These are phyloP conservation scores for Polygonum maritimum DNA, from an alignment of 148 eudicot genomes.

Conservation along the genomic window DNA sequence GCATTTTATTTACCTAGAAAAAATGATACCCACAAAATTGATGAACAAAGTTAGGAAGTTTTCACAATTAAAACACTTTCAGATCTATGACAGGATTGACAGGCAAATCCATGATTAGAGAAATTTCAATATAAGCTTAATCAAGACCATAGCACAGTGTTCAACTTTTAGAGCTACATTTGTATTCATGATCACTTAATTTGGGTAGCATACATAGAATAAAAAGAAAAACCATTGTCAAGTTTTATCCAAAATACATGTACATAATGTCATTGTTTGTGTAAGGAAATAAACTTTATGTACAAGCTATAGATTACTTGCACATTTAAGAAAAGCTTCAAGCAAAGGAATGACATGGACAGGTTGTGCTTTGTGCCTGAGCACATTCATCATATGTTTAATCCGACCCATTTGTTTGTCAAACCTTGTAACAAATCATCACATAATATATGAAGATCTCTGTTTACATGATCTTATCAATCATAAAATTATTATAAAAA, in stretches of 20 bases:
- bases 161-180: too few species aligned
- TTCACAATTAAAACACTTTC: background rate
- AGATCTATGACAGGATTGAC: background rate
- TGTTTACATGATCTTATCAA: too few species aligned
- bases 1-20: background rate
- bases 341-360: constrained; percentile 5
- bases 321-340: constrained; percentile 4
- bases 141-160: too few species aligned
- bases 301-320: background rate
- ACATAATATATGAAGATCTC: background rate
- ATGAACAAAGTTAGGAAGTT: background rate
- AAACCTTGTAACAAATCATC: background rate
- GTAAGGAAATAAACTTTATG: background rate
- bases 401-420: background rate
- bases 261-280: background rate
- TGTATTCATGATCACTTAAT: too few species aligned
- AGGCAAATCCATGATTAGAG: background rate
- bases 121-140: too few species aligned
- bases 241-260: too few species aligned
- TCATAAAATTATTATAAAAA: too few species aligned
- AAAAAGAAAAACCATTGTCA: too few species aligned
- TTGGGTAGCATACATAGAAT: too few species aligned
- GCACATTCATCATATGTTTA: background rate
- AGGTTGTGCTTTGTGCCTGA: background rate
- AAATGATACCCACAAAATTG: background rate